Conservation (phyloP, 805 yeast species). For the Suhomyces faveliae region DNA sequence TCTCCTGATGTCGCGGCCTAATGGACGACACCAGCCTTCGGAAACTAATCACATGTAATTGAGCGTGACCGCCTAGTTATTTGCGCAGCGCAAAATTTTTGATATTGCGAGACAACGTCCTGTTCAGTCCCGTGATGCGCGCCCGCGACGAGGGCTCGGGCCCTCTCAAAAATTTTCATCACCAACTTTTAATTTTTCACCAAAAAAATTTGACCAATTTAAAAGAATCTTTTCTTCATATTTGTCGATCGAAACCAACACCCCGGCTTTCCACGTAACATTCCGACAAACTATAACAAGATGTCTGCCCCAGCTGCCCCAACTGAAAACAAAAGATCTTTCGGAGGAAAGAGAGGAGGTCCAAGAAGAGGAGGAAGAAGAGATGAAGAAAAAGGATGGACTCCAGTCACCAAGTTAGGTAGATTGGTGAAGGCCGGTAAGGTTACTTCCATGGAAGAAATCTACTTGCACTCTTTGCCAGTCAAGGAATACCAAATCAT, state of each 20-base stretch:
- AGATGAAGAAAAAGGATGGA: conserved; percentile 98
- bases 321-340: conserved; percentile 35
- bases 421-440: conserved; percentile 99
- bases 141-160: conserved; percentile 11
- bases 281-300: conserved; percentile 47
- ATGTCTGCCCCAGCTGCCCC: conserved; percentile 41
- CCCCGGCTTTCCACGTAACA: conserved; percentile 74
- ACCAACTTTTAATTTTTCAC: conserved; percentile 6
- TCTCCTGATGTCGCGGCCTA: neutral
- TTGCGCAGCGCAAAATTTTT: neutral
- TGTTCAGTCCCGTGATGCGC: neutral
- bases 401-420: conserved; percentile 99
- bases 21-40: neutral
- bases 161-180: conserved; percentile 10
- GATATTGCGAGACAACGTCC: too few species aligned
- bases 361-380: conserved; percentile 63
- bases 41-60: neutral
- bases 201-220: neutral
- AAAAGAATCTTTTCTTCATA: conserved; percentile 1
- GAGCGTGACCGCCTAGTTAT: neutral
- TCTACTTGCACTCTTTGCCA: conserved; percentile 98
- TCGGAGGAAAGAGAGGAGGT: conserved; percentile 60
- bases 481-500: conserved; percentile 99
- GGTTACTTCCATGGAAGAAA: conserved; percentile 94
- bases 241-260: conserved; percentile 64